A percentile compares a stretch with the other conserved stretches of the same genome.
Evolutionary conservation across 495 filamentous ascomycete genomes (phyloP).

Genomic region (Podospora bellae-mahoneyi): DNA sequence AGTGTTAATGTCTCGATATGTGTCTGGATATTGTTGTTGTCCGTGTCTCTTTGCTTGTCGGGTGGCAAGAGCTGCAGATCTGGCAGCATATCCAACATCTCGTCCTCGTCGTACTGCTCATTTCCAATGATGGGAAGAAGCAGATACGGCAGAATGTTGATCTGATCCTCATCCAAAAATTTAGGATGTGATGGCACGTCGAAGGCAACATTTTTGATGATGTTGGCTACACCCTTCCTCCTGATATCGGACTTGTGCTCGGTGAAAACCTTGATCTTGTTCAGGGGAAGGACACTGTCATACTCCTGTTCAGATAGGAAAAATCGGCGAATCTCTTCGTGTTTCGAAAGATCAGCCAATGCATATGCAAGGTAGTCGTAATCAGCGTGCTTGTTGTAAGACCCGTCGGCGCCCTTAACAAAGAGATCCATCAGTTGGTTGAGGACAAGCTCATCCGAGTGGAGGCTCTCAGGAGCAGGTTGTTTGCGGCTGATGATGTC

Average conservation of each 20-base stretch:
- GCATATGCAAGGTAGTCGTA: constrained; percentile 92
- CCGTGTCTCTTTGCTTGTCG: constrained; percentile 78
- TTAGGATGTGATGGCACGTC: constrained; percentile 65
- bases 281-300: constrained; percentile 74
- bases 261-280: constrained; percentile 88
- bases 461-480: constrained; percentile 52
- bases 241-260: constrained; percentile 77
- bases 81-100: constrained; percentile 73
- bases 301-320: constrained; percentile 70
- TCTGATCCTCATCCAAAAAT: constrained; percentile 64
- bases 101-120: constrained; percentile 66
- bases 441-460: constrained; percentile 70
- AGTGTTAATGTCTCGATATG: constrained; percentile 85
- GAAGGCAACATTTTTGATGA: constrained; percentile 82
- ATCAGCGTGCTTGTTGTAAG: constrained; percentile 79
- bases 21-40: constrained; percentile 70
- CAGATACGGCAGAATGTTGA: constrained; percentile 82
- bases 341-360: constrained; percentile 87
- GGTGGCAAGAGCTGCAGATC: constrained; percentile 85
- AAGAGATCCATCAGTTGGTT: constrained; percentile 95
- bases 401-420: constrained; percentile 78
- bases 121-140: constrained; percentile 63
- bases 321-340: constrained; percentile 68
- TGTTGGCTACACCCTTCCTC: constrained; percentile 83
- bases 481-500: constrained; percentile 64